Percentiles rank a stretch among this genome's conserved stretches.
Evolutionary conservation across 1,284 basidiomycete species (phyloP).

Genomic region (Exsudoporus floridanus): DNA sequence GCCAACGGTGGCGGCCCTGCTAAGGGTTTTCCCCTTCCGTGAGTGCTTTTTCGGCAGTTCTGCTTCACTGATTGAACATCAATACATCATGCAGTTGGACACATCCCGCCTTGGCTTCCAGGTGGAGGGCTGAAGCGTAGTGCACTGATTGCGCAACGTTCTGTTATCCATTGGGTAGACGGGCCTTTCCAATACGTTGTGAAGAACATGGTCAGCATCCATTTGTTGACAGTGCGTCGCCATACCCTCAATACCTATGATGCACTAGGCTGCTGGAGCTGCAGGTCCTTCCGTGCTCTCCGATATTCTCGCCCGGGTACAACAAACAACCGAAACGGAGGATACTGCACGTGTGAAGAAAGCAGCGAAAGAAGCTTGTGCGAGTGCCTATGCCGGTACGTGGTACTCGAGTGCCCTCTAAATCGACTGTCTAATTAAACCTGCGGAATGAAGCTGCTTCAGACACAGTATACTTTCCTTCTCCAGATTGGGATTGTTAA

Average conservation of each 20-base stretch:
- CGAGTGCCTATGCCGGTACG: constrained; percentile 15
- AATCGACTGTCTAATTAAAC: not conserved
- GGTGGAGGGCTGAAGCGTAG: constrained; percentile 5
- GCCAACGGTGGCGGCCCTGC: constrained; percentile 10
- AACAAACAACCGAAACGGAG: not conserved
- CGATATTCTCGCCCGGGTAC: constrained; percentile 7
- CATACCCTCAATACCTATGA: not conserved
- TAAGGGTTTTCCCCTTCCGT: constrained; percentile 13
- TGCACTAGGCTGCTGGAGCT: constrained; percentile 13
- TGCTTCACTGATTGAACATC: not conserved
- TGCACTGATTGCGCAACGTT: not conserved
- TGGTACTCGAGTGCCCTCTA: not conserved
- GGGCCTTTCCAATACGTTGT: constrained; percentile 13
- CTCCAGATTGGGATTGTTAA: not conserved
- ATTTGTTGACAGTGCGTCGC: not conserved
- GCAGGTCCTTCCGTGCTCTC: constrained; percentile 12
- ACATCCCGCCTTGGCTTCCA: constrained; percentile 8
- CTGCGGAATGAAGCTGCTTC: constrained; percentile 4
- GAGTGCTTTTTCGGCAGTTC: not conserved
- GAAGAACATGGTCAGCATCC: constrained; percentile 11
- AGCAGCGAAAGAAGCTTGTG: constrained; percentile 6
- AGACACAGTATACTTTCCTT: constrained; percentile 5
- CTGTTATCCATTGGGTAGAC: constrained; percentile 1
- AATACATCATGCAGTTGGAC: not conserved
- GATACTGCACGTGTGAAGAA: not conserved